Evolutionary conservation across 116 monocot genomes (phyloP).

Genomic region (Trichopus zeylanicus): DNA sequence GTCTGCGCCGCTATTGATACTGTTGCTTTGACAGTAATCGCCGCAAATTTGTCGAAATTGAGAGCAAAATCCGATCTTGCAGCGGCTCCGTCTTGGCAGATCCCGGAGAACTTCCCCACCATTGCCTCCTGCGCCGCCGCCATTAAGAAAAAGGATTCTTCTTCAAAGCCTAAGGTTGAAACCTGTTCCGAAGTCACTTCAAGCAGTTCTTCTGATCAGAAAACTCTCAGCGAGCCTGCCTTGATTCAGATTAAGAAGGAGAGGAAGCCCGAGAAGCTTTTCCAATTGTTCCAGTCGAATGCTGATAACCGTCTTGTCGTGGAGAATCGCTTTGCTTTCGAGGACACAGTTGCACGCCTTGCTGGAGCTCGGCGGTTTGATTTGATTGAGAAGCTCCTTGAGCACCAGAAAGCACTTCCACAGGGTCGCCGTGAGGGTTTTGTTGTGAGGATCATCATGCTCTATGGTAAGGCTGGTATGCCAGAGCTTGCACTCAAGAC

Average conservation of each 20-base stretch:
- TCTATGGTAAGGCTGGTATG: constrained; percentile 84
- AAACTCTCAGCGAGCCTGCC: constrained; percentile 36
- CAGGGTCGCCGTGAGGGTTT: constrained; percentile 89
- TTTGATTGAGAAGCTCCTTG: constrained; percentile 48
- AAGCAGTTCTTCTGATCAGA: not conserved
- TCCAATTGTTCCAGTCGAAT: constrained; percentile 55
- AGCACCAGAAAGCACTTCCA: constrained; percentile 59
- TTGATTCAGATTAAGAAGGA: constrained; percentile 64
- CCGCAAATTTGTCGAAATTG: constrained; percentile 39
- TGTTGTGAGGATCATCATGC: constrained; percentile 56
- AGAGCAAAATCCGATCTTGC: constrained; percentile 28
- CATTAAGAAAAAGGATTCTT: constrained; percentile 8
- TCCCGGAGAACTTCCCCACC: constrained; percentile 35
- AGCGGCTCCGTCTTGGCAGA: constrained; percentile 10
- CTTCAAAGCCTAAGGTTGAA: constrained; percentile 6
- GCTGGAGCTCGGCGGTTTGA: constrained; percentile 44
- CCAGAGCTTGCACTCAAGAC: constrained; percentile 58
- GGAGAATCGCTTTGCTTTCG: constrained; percentile 74
- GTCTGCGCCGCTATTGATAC: constrained; percentile 80
- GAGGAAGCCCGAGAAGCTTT: constrained; percentile 70
- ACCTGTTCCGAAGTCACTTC: not conserved
- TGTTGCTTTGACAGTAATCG: constrained; percentile 56
- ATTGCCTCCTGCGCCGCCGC: constrained; percentile 36
- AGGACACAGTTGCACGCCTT: constrained; percentile 44
- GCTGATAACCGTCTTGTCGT: constrained; percentile 62